Percentiles rank a stretch among this genome's conserved stretches.
Evolutionary conservation across 2,329 filamentous ascomycete genomes (phyloP).

Genomic region (Hymenotorrendiella dingleyae): DNA sequence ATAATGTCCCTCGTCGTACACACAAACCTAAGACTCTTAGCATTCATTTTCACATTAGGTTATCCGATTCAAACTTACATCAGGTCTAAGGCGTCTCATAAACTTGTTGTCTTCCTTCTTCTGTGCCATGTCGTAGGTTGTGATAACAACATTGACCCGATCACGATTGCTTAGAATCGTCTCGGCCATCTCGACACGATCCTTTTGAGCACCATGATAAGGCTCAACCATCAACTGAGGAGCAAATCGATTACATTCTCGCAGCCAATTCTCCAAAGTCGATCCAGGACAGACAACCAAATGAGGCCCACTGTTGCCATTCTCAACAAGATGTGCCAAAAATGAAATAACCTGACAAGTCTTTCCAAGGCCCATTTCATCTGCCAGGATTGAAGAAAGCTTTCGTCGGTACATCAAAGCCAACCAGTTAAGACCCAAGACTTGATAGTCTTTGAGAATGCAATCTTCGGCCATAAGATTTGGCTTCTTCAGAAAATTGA

Average conservation of each 20-base stretch:
- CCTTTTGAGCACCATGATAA: constrained; percentile 58
- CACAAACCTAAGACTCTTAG: constrained; percentile 32
- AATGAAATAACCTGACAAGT: constrained; percentile 95
- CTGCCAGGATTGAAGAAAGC: constrained; percentile 85
- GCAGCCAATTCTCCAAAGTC: constrained; percentile 92
- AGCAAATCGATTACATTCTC: constrained; percentile 84
- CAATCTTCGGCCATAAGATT: constrained; percentile 69
- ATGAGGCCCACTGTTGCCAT: constrained; percentile 63
- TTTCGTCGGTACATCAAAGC: constrained; percentile 72
- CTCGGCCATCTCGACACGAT: constrained; percentile 62
- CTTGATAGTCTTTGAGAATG: constrained; percentile 84
- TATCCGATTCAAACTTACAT: constrained; percentile 31
- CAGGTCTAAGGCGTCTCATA: constrained; percentile 49
- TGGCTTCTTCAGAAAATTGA: constrained; percentile 50
- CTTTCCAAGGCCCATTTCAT: constrained; percentile 97
- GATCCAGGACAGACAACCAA: constrained; percentile 88
- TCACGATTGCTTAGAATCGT: constrained; percentile 58
- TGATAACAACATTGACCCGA: constrained; percentile 65
- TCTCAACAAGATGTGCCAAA: constrained; percentile 73
- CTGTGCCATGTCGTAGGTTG: constrained; percentile 61
- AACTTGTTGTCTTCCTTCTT: constrained; percentile 57
- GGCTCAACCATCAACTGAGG: constrained; percentile 65
- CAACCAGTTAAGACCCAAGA: constrained; percentile 94
- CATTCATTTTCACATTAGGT: background rate
- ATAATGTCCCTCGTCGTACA: constrained; percentile 93